A percentile compares a stretch with the other conserved stretches of the same genome.
These are phyloP conservation scores for Alternaria solani DNA, from an alignment of 2,329 filamentous ascomycete genomes.

Conservation along the genomic window DNA sequence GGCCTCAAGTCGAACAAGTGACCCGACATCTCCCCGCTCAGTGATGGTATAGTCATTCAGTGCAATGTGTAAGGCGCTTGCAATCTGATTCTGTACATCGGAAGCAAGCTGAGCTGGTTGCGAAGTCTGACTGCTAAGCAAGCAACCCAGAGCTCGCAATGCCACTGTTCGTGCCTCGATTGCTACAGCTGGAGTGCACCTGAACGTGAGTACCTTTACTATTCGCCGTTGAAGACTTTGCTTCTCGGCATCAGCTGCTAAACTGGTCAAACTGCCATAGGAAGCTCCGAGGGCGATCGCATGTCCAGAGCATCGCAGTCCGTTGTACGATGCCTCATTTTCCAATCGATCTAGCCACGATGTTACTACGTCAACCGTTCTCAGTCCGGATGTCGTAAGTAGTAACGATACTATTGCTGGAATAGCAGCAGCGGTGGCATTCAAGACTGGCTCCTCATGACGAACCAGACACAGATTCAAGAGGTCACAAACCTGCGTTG, in stretches of 20 bases:
- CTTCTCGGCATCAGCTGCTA: background rate
- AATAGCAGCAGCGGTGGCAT: slow-evolving; percentile 37
- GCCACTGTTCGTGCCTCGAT: slow-evolving; percentile 58
- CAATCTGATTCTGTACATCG: slow-evolving; percentile 34
- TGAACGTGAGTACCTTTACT: slow-evolving; percentile 46
- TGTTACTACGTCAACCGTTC: slow-evolving; percentile 28
- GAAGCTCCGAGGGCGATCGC: slow-evolving; percentile 56
- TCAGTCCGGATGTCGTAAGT: slow-evolving; percentile 6
- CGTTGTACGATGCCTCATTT: slow-evolving; percentile 51
- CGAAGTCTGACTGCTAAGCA: slow-evolving; percentile 32
- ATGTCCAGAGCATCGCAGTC: slow-evolving; percentile 52
- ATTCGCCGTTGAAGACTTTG: slow-evolving; percentile 35
- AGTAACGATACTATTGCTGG: slow-evolving; percentile 33
- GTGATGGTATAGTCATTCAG: slow-evolving; percentile 92
- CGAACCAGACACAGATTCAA: slow-evolving; percentile 47
- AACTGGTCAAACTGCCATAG: slow-evolving; percentile 31
- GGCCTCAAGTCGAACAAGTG: slow-evolving; percentile 81
- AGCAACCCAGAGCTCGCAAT: slow-evolving; percentile 50
- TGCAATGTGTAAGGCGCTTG: slow-evolving; percentile 51
- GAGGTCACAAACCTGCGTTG: slow-evolving; percentile 29
- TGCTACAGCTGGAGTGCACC: slow-evolving; percentile 48
- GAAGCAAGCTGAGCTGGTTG: slow-evolving; percentile 11
- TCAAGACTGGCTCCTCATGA: slow-evolving; percentile 46
- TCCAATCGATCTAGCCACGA: slow-evolving; percentile 44
- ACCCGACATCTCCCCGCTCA: slow-evolving; percentile 88